These are phyloP conservation scores for Chenopodium quinoa DNA, from an alignment of 148 eudicot genomes.

Conservation along the genomic window DNA sequence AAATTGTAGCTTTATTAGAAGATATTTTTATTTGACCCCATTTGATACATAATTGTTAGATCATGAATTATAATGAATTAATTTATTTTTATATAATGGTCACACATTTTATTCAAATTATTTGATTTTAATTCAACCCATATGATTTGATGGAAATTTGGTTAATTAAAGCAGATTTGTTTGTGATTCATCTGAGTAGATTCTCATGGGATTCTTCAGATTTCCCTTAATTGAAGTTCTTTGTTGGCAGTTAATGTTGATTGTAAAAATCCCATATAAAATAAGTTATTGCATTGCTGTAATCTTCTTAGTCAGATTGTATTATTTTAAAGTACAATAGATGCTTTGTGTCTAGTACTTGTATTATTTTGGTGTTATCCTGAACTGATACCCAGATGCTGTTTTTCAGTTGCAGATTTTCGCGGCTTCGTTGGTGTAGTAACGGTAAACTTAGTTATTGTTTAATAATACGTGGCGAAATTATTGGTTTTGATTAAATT, in stretches of 20 bases:
- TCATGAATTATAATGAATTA: too few species aligned
- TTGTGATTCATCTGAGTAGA: constrained; percentile 32
- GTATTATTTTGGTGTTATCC: constrained; percentile 51
- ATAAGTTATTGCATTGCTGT: constrained; percentile 19
- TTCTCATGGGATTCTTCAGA: constrained; percentile 47
- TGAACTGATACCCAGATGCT: constrained; percentile 73
- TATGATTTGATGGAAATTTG: constrained; percentile 6
- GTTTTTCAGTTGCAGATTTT: constrained; percentile 63
- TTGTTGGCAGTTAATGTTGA: constrained; percentile 27
- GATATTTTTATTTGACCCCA: too few species aligned
- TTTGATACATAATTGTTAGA: too few species aligned
- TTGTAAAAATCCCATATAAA: constrained; percentile 3
- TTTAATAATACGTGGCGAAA: constrained; percentile 12
- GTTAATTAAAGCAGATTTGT: constrained; percentile 28
- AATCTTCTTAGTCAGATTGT: constrained; percentile 32
- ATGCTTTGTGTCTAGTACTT: constrained; percentile 82
- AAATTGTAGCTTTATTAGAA: too few species aligned
- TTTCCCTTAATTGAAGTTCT: constrained; percentile 30
- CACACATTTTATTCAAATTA: too few species aligned
- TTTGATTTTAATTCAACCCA: too few species aligned
- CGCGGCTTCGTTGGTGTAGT: constrained; percentile 32
- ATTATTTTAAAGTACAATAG: constrained; percentile 33
- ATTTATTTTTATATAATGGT: too few species aligned
- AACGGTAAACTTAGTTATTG: constrained; percentile 25
- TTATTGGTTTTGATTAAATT: not conserved